phyloP scores from a whole-genome alignment of 2,329 filamentous ascomycete species.

The Aureobasidium sp. region DNA sequence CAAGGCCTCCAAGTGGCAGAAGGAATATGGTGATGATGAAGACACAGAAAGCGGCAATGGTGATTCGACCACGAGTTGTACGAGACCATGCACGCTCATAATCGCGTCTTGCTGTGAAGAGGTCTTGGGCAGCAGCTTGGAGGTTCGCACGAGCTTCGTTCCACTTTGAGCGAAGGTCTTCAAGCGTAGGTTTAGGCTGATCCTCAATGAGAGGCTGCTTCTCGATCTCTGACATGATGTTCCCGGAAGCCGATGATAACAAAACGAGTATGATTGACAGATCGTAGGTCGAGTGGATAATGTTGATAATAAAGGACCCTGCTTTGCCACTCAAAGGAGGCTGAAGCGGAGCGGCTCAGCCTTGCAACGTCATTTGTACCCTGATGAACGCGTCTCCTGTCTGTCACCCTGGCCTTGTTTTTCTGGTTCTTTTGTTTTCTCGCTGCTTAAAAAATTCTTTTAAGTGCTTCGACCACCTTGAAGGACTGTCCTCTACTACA shows the following conservation, averaged over 20 bases:
- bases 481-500: no score
- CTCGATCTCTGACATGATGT: slow-evolving; percentile 8
- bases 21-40: slow-evolving; percentile 26
- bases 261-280: not conserved
- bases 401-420: not conserved
- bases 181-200: slow-evolving; percentile 11
- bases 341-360: not conserved
- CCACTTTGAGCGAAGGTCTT: slow-evolving; percentile 15
- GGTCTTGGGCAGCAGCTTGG: slow-evolving; percentile 10
- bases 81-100: slow-evolving; percentile 29
- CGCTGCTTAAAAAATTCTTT: not conserved
- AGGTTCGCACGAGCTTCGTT: slow-evolving; percentile 10
- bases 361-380: not conserved
- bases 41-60: slow-evolving; percentile 25
- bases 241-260: not conserved
- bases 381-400: not conserved
- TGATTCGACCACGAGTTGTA: slow-evolving; percentile 23
- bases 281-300: not conserved
- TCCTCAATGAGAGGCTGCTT: slow-evolving; percentile 14
- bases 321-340: slow-evolving; percentile 4
- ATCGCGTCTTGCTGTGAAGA: slow-evolving; percentile 26
- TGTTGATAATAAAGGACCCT: not conserved
- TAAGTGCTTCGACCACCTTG: no score
- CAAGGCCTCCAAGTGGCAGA: slow-evolving; percentile 21
- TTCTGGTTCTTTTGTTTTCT: not conserved